phyloP scores from a whole-genome alignment of 805 yeast genomes.

The Hanseniaspora valbyensis region DNA sequence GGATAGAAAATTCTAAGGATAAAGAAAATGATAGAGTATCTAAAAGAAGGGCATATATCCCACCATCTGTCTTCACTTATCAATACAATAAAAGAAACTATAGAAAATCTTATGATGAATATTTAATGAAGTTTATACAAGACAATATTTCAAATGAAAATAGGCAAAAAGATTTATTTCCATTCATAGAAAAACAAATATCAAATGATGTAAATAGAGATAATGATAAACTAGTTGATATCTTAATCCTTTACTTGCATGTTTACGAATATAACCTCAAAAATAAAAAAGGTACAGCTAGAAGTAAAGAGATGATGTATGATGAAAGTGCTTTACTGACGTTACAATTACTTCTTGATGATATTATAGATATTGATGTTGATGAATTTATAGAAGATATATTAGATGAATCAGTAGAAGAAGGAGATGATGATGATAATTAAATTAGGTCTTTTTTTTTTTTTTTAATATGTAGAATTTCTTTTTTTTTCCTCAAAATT shows the following conservation, averaged over 20 bases:
- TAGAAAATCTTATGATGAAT: constrained; percentile 11
- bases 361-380: constrained; percentile 13
- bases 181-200: constrained; percentile 1
- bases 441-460: constrained; percentile 8
- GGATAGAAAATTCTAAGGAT: too few species aligned
- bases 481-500: constrained; percentile 14
- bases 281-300: constrained; percentile 1
- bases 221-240: constrained; percentile 9
- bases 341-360: constrained; percentile 8
- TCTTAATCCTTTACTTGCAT: constrained; percentile 6
- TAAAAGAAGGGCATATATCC: background rate
- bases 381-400: background rate
- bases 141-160: background rate
- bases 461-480: too few species aligned
- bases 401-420: background rate
- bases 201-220: background rate
- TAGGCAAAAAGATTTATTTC: background rate
- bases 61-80: constrained; percentile 10
- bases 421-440: background rate
- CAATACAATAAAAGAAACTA: constrained; percentile 1
- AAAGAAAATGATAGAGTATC: background rate
- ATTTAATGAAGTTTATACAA: constrained; percentile 3
- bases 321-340: constrained; percentile 6
- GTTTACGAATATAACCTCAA: constrained; percentile 6
- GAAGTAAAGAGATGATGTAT: constrained; percentile 14